phyloP scores from a whole-genome alignment of 331 rosid genomes.

The Rosa hybrid region DNA sequence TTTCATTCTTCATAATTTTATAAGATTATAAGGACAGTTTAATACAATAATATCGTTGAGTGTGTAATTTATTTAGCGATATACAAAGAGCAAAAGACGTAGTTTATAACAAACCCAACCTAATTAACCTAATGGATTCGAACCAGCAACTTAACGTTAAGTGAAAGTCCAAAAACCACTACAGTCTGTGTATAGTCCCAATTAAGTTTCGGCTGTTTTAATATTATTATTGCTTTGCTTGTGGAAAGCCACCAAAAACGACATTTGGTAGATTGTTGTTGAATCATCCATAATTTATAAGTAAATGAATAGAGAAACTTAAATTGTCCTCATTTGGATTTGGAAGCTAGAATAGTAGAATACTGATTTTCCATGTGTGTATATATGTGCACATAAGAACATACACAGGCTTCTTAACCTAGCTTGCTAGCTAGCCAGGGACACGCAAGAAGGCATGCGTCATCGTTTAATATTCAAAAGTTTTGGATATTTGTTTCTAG shows the following conservation, averaged over 20 bases:
- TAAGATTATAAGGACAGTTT: not conserved
- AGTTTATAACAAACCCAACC: not conserved
- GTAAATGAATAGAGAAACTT: not conserved
- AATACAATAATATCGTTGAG: not conserved
- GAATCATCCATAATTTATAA: not conserved
- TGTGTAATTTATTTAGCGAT: not conserved
- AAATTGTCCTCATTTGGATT: not conserved
- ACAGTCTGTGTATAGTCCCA: not conserved
- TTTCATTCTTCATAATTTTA: not conserved
- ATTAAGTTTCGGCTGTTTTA: not conserved
- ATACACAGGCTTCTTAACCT: not conserved
- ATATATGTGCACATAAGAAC: not conserved
- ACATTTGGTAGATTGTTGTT: slow-evolving; percentile 7
- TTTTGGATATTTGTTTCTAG: not conserved
- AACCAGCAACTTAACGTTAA: slow-evolving; percentile 9
- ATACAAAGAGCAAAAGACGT: too few relatives aligned
- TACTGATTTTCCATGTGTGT: not conserved
- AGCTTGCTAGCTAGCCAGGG: not conserved
- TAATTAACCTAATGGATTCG: slow-evolving; percentile 4
- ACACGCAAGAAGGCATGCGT: not conserved
- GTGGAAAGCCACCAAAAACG: slow-evolving; percentile 1
- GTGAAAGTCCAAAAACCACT: slow-evolving; percentile 6
- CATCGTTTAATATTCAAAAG: not conserved
- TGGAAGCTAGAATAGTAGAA: not conserved
- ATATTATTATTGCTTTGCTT: not conserved